These are phyloP conservation scores for Wickerhamomyces sp. DNA, from an alignment of 1,139 yeast species.

Conservation along the genomic window DNA sequence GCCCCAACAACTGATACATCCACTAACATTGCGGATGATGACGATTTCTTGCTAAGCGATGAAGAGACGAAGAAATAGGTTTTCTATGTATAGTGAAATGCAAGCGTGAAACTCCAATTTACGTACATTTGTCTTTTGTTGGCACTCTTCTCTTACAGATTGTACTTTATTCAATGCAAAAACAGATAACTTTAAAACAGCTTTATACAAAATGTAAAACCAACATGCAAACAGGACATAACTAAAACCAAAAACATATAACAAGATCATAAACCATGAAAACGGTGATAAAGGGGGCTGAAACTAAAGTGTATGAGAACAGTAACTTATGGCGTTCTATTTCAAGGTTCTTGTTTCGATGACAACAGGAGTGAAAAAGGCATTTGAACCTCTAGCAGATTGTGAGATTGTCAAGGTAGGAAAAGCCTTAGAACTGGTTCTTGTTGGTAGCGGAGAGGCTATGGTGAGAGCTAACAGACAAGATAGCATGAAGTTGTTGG, in stretches of 20 bases:
- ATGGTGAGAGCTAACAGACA: background rate
- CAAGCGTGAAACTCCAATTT: too few relatives aligned
- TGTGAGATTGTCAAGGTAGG: conserved; percentile 5
- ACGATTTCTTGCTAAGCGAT: conserved; percentile 74
- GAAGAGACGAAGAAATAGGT: conserved; percentile 39
- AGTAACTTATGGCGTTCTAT: background rate
- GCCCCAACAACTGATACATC: background rate
- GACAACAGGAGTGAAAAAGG: conserved; percentile 10
- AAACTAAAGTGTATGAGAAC: background rate
- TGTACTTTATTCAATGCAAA: too few relatives aligned
- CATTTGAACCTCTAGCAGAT: conserved; percentile 1
- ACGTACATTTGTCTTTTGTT: too few relatives aligned
- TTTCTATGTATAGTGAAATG: conserved; percentile 14
- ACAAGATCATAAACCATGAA: background rate
- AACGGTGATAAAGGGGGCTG: background rate
- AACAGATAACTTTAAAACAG: too few relatives aligned
- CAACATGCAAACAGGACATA: background rate
- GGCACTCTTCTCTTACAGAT: too few relatives aligned
- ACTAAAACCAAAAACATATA: background rate
- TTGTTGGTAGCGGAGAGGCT: background rate
- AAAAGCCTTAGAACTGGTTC: conserved; percentile 1
- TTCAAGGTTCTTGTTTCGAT: conserved; percentile 6
- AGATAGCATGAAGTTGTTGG: background rate
- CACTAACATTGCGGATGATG: conserved; percentile 31
- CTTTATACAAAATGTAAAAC: too few relatives aligned